Base-by-base conservation (phyloP, 1,284 basidiomycete genomes). In the Tilletia walkeri region DNA sequence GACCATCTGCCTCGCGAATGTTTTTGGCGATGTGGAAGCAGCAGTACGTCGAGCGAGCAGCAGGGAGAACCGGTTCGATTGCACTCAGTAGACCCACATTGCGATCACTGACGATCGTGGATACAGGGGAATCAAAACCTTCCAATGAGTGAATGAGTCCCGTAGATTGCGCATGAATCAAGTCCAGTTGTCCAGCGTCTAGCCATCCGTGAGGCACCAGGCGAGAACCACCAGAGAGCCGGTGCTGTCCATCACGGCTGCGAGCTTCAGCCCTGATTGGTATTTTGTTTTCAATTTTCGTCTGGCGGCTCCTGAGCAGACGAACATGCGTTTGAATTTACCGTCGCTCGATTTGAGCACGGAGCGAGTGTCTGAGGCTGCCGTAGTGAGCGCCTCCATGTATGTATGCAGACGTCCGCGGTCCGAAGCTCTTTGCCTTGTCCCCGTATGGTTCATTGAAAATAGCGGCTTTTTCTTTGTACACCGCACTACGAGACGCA, bases 291-390 rank as follows among this genome's bases (percentile, higher is more conserved):
- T 59, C 56, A 36, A 53, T 18, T 5, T 18, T 5, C n/a, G 50
- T 18, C 50, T 18, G 24, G 18, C 16, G 50, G 50, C 50, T n/a
- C 50, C 50, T n/a, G 50, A 18, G 24, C 50, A 53, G 18, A 53
- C 50, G 24, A 53, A 53, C 50, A 53, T n/a, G 50, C 50, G 50
- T 53, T 53, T 30, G 50, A 53, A 53, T 53, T 53, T 53, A 18
- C 50, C 50, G 24, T 53, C 24, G 18, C 16, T 53, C 24, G 24
- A 18, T 53, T 30, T 18, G 16, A 30, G 18, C 16, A 30, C 50
- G 24, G 50, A 5, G 18, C 16, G 18, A 18, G 50, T 53, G 50
- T 53, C 50, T 30, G 16, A n/a, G 16, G 6, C 50, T 53, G 50
- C 50, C 24, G 50, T 30, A n/a, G 16, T 53, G 50, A 53, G 50